A percentile compares a stretch with the other conserved stretches of the same genome.
Conservation (phyloP, 257 asterid species). For the Craterostigma plantagineum region DNA sequence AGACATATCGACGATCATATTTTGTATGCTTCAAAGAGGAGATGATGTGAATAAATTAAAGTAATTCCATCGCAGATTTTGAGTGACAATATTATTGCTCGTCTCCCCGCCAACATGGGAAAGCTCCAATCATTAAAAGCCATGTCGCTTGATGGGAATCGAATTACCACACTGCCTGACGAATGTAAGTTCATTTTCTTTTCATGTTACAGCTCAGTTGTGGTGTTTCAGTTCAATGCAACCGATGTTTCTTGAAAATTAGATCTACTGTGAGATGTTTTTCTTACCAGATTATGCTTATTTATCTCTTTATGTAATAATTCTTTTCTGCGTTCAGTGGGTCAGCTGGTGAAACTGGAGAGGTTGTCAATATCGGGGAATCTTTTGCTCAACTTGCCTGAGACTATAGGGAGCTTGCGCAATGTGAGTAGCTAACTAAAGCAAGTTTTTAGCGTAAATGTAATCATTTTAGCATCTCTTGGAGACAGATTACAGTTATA, state of each 20-base stretch:
- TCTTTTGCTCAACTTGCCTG: conserved; percentile 48
- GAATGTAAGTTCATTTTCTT: conserved; percentile 43
- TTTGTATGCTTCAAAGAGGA: neutral
- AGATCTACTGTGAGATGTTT: conserved; percentile 5
- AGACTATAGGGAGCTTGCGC: conserved; percentile 96
- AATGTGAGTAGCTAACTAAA: conserved; percentile 40
- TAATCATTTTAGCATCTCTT: neutral
- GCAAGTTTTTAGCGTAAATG: neutral
- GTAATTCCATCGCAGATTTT: conserved; percentile 34
- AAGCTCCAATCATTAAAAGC: conserved; percentile 74
- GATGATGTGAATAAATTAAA: too few species aligned
- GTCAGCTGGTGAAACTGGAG: conserved; percentile 94
- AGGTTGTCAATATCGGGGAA: conserved; percentile 63
- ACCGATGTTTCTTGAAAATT: conserved; percentile 2
- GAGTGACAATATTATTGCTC: conserved; percentile 65
- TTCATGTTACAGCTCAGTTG: neutral
- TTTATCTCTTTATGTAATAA: conserved; percentile 1
- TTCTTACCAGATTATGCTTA: conserved; percentile 3
- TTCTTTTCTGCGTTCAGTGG: conserved; percentile 39
- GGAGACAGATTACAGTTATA: too few species aligned
- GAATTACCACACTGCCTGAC: conserved; percentile 66
- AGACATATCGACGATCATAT: conserved; percentile 13
- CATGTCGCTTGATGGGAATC: conserved; percentile 71
- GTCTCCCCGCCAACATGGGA: conserved; percentile 78
- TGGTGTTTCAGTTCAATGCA: neutral